These are phyloP conservation scores for Penstemon barbatus DNA, from an alignment of 257 asterid genomes.

Conservation along the genomic window DNA sequence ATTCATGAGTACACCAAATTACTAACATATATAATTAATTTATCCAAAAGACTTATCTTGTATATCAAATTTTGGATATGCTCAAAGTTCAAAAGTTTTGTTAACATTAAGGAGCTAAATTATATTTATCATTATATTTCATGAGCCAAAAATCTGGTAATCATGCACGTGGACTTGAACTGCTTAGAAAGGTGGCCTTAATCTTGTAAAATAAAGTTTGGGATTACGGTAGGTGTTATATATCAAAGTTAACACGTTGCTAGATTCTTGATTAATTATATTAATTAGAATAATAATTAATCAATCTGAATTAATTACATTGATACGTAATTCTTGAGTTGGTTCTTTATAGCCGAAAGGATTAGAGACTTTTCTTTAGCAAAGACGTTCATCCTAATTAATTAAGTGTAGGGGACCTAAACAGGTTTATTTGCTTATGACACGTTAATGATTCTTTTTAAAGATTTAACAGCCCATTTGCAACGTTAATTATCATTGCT, in stretches of 20 bases:
- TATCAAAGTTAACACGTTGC: slow-evolving; percentile 15
- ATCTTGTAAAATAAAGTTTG: no score
- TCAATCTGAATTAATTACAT: not conserved
- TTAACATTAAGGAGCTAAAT: no score
- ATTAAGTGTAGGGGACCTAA: slow-evolving; percentile 8
- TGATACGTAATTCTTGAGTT: not conserved
- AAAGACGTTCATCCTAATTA: not conserved
- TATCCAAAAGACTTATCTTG: no score
- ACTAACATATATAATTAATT: no score
- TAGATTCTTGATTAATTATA: not conserved
- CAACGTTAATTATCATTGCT: not conserved
- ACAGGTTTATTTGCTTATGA: not conserved
- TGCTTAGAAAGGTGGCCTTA: no score
- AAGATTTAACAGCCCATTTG: not conserved
- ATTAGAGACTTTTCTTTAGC: not conserved
- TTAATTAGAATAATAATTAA: not conserved
- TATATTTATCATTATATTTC: no score
- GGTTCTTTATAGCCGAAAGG: slow-evolving; percentile 15
- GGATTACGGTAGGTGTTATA: slow-evolving; percentile 8
- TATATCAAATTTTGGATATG: no score
- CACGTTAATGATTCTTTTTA: slow-evolving; percentile 14
- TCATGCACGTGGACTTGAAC: no score
- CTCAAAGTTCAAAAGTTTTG: no score
- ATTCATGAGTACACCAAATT: no score
- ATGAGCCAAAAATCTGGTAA: no score